Conservation (phyloP, 108 stramenopile genomes). For the Thalassiosira profunda region DNA sequence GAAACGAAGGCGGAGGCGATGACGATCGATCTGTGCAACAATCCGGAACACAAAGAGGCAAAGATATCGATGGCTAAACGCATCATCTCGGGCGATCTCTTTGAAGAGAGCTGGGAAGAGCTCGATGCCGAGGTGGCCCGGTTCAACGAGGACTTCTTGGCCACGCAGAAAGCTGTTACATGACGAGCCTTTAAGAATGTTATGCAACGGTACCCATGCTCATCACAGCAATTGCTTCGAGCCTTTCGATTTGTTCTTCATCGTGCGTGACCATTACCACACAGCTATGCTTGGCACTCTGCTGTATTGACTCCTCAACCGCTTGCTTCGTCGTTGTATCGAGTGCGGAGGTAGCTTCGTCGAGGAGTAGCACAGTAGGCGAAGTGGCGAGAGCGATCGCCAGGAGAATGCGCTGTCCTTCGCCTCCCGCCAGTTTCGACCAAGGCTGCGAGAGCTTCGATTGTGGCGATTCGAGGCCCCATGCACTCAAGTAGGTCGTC, state of each 20-base stretch:
- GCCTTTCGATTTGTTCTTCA: slow-evolving; percentile 45
- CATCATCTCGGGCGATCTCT: slow-evolving; percentile 93
- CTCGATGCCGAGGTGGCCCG: slow-evolving; percentile 92
- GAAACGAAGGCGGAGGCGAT: slow-evolving; percentile 95
- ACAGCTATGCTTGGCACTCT: slow-evolving; percentile 6
- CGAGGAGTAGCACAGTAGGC: slow-evolving; percentile 67
- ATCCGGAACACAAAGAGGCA: slow-evolving; percentile 98
- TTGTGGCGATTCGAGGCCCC: slow-evolving; percentile 11
- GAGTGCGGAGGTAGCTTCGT: slow-evolving; percentile 71
- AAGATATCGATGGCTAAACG: slow-evolving; percentile 99
- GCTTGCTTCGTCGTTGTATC: slow-evolving; percentile 45
- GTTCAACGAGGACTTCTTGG: slow-evolving; percentile 32
- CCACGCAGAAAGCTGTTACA: slow-evolving; percentile 12
- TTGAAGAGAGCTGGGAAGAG: slow-evolving; percentile 98
- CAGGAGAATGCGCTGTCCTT: slow-evolving; percentile 69
- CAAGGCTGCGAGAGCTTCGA: slow-evolving; percentile 38
- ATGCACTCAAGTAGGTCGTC: neutral
- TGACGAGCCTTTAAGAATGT: too few species aligned
- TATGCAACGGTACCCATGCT: too few species aligned
- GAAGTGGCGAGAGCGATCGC: slow-evolving; percentile 59
- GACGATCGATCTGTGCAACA: slow-evolving; percentile 99
- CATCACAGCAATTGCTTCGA: too few species aligned
- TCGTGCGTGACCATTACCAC: slow-evolving; percentile 59
- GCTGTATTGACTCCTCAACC: slow-evolving; percentile 55
- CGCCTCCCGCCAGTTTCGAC: slow-evolving; percentile 76